These are phyloP conservation scores for Thielaviopsis punctulata DNA, from an alignment of 2,329 filamentous ascomycete genomes.

Conservation along the genomic window DNA sequence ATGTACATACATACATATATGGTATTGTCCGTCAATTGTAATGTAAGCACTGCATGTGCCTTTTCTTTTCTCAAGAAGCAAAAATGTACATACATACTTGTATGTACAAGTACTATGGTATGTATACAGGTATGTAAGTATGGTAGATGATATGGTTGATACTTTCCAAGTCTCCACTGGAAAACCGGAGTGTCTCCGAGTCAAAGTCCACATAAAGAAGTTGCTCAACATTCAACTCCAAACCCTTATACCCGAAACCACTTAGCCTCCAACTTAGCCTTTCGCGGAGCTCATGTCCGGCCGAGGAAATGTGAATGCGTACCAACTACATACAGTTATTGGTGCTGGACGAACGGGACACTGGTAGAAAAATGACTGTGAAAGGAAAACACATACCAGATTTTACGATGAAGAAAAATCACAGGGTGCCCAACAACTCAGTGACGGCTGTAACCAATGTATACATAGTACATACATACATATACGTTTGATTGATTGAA, in stretches of 20 bases:
- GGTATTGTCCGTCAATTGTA: not conserved
- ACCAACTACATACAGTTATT: not conserved
- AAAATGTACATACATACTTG: too few relatives aligned
- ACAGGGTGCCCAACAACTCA: too few relatives aligned
- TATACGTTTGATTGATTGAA: too few relatives aligned
- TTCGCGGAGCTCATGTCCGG: not conserved
- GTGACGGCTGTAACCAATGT: too few relatives aligned
- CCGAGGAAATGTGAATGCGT: not conserved
- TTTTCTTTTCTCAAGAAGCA: too few relatives aligned
- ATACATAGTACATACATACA: too few relatives aligned
- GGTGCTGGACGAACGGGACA: not conserved
- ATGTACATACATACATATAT: not conserved
- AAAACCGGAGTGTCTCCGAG: not conserved
- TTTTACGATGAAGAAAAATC: conserved; percentile 2
- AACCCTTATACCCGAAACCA: not conserved
- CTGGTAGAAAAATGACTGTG: too few relatives aligned
- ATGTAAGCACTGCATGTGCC: too few relatives aligned
- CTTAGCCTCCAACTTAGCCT: not conserved
- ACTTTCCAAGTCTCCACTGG: not conserved
- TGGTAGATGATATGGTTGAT: not conserved
- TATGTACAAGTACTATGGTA: too few relatives aligned
- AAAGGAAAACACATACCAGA: conserved; percentile 4
- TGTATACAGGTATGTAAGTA: too few relatives aligned
- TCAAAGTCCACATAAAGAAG: not conserved
- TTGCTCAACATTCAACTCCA: not conserved